Base-by-base conservation (phyloP, 2,329 filamentous ascomycete genomes). In the Calycina marina region DNA sequence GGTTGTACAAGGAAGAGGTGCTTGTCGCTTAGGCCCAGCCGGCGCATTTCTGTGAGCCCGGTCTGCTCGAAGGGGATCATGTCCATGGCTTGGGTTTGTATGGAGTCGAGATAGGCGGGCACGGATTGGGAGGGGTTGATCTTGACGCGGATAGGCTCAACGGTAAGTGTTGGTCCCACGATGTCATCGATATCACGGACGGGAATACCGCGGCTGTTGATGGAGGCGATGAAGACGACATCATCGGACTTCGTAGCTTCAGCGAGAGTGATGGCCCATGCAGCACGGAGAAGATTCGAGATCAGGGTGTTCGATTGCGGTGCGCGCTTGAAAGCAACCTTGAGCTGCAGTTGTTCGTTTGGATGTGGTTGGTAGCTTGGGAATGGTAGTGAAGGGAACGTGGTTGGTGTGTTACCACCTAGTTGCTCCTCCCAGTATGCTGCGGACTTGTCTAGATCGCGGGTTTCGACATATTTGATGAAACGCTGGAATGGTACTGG, bases 131-230 rank as follows among this genome's bases (percentile, higher is more conserved):
- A 22, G 8, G 42, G 0, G 82, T 82, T 11, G 63, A 22, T 8
- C 20, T 22, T 8, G 8, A 22, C 20, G 2, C 20, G 20, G 20
- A 22, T 57, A 1, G 85, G 85, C 4, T 88, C 54, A 0, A 80
- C 76, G 1, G 73, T 62, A 28, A 93, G 72, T 42, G 77, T 88
- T 5, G 84, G 84, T 0, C 85, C 85, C 35, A 90, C 60, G 2
- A 85, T 65, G 1, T 65, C 59, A 38, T 90, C 82, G 14, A 92
- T 69, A 0, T 63, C 68, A 5, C 63, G 49, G 1, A 92, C 50
- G 4, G 55, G 41, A 20, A 53, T 50, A 3, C 20, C 20, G n/a
- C 20, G 20, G n/a, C 20, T n/a, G n/a, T 22, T 22, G 8, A 22
- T n/a, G 8, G n/a, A n/a, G 8, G 8, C 20, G 8, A 8, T n/a